Evolutionary conservation across 257 asterid genomes (phyloP).

Genomic region (Nicotiana tomentosiformis): DNA sequence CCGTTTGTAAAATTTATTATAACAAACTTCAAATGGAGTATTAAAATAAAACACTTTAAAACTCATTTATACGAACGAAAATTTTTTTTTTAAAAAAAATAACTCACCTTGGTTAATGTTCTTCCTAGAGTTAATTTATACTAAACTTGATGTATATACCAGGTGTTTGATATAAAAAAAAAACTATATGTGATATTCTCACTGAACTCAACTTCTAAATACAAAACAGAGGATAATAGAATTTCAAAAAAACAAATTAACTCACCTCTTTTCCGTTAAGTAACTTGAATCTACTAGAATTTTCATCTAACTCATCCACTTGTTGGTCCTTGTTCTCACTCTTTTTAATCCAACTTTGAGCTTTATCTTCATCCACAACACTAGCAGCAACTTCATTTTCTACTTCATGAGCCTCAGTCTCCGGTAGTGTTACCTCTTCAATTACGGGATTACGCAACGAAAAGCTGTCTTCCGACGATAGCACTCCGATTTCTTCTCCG

Average conservation of each 20-base stretch:
- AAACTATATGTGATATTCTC: not conserved
- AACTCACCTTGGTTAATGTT: not conserved
- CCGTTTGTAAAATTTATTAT: not conserved
- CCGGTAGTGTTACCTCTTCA: conserved; percentile 29
- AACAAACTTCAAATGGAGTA: not conserved
- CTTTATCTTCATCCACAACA: conserved; percentile 30
- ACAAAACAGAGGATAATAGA: not conserved
- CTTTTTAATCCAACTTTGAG: conserved; percentile 19
- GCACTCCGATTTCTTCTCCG: conserved; percentile 49
- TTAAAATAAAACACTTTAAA: not conserved
- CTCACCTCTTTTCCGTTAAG: conserved; percentile 83
- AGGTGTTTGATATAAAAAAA: not conserved
- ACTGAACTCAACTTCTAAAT: not conserved
- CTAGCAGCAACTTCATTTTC: conserved; percentile 21
- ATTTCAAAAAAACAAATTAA: no score
- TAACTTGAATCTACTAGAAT: conserved; percentile 48
- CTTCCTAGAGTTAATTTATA: not conserved
- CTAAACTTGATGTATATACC: not conserved
- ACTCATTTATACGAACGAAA: not conserved
- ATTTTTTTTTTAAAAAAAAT: no score
- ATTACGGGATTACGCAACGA: conserved; percentile 28
- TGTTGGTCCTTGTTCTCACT: conserved; percentile 15
- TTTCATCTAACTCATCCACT: conserved; percentile 25
- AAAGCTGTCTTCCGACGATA: conserved; percentile 57
- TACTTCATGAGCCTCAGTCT: conserved; percentile 6